Base-by-base conservation (phyloP, 208 protist species). In the Trypanosoma theileri region DNA sequence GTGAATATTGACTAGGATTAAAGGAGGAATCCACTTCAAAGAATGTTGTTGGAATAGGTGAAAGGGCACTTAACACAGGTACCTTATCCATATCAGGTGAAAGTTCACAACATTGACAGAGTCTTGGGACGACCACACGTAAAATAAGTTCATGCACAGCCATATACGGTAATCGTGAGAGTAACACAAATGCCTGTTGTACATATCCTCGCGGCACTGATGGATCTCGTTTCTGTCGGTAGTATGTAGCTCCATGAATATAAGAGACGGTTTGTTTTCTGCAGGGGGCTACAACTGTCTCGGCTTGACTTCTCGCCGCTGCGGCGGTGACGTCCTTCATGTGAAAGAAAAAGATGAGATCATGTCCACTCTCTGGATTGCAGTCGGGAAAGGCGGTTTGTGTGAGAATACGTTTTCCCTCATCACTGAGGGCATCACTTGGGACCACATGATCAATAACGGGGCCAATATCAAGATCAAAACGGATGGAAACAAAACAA, bases 321-420 rank as follows among this genome's bases (percentile, higher is more conserved):
- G 57, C 61, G 40, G n/a, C 21, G 24, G 82, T 85, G 72, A 76
- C 82, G 63, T 92, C 86, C 16, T 72, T 77, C 66, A 93, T 82
- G 11, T 72, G 83, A 79, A 96, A 93, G 61, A 82, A 86, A 59
- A 91, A 96, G 64, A 96, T 92, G 51, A 92, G 90, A 66, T 96
- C 86, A 72, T 93, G 85, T n/a, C 63, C 82, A 58, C 79, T 82
- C 57, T 93, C 81, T 1, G 84, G 80, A 76, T 93, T 96, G 79
- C 85, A 91, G 69, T 96, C 90, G 14, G 90, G 90, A 65, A 96
- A 96, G 19, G 87, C 87, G 40, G 59, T 69, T 48, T 79, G 81
- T 17, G 89, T 68, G 8, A 93, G 31, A 24, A 70, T 59, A 17
- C 54, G 35, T 61, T 85, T 79, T 9, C 84, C 85, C 17, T 88